These are phyloP conservation scores for Sarocladium strictum DNA, from an alignment of 2,329 filamentous ascomycete genomes.

Conservation along the genomic window DNA sequence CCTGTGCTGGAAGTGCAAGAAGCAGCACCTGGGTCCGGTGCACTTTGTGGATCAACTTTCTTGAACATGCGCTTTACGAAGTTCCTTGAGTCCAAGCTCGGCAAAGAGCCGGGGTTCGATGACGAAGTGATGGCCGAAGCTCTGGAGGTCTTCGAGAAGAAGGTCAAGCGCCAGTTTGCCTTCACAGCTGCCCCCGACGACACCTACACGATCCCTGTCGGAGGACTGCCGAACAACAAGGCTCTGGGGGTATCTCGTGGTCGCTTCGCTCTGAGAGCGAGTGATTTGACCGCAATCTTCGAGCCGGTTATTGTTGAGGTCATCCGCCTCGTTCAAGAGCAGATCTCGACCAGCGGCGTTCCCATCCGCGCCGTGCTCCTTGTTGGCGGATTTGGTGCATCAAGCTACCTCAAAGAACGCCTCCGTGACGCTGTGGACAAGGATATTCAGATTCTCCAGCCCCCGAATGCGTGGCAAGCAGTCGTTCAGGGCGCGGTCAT, in stretches of 20 bases:
- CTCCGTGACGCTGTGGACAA: conserved; percentile 27
- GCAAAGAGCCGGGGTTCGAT: conserved; percentile 32
- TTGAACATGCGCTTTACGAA: conserved; percentile 38
- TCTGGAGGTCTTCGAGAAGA: conserved; percentile 36
- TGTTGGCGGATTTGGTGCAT: conserved; percentile 41
- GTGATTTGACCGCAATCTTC: conserved; percentile 35
- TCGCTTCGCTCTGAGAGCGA: conserved; percentile 29
- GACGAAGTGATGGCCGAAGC: conserved; percentile 32
- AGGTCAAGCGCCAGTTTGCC: conserved; percentile 31
- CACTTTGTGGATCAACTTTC: conserved; percentile 39
- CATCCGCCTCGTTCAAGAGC: conserved; percentile 35
- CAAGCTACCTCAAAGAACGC: conserved; percentile 36
- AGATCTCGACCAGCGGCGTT: conserved; percentile 31
- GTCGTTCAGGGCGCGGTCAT: conserved; percentile 44
- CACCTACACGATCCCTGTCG: conserved; percentile 32
- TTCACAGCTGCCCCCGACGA: conserved; percentile 23
- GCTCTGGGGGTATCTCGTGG: conserved; percentile 30
- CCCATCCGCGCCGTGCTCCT: conserved; percentile 36
- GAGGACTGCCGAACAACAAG: conserved; percentile 32
- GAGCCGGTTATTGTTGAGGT: conserved; percentile 38
- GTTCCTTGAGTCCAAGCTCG: conserved; percentile 33
- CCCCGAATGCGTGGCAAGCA: conserved; percentile 40
- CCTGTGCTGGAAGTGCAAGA: conserved; percentile 40
- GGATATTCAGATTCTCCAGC: conserved; percentile 36
- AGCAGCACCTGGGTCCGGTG: conserved; percentile 37